These are phyloP conservation scores for Coniochaeta sp. DNA, from an alignment of 2,329 filamentous ascomycete genomes.

Conservation along the genomic window DNA sequence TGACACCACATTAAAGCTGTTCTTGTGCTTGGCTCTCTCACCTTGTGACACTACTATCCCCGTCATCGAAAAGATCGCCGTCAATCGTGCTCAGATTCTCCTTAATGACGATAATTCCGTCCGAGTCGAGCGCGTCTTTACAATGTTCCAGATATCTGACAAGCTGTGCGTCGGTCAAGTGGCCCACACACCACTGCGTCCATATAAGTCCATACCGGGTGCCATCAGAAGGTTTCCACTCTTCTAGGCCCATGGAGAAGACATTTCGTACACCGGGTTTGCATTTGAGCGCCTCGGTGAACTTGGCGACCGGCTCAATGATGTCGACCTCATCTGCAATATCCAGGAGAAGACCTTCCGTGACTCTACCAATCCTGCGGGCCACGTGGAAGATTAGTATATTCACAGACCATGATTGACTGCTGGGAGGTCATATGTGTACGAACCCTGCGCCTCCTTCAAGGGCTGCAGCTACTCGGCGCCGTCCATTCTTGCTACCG, in stretches of 20 bases:
- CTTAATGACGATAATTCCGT: slow-evolving; percentile 62
- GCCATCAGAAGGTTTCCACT: slow-evolving; percentile 47
- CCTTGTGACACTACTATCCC: slow-evolving; percentile 72
- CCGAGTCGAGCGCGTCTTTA: slow-evolving; percentile 28
- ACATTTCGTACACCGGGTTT: slow-evolving; percentile 51
- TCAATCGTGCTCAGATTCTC: slow-evolving; percentile 62
- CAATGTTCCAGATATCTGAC: slow-evolving; percentile 59
- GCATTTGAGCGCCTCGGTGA: slow-evolving; percentile 56
- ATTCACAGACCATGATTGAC: not conserved
- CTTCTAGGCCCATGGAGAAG: slow-evolving; percentile 66
- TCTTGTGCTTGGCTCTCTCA: slow-evolving; percentile 17
- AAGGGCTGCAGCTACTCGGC: slow-evolving; percentile 19
- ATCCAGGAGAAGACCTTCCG: slow-evolving; percentile 64
- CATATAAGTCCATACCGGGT: slow-evolving; percentile 71
- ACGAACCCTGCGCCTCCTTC: slow-evolving; percentile 35
- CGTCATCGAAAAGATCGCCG: slow-evolving; percentile 64
- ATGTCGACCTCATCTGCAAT: slow-evolving; percentile 69
- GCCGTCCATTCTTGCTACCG: slow-evolving; percentile 23
- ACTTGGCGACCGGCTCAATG: slow-evolving; percentile 77
- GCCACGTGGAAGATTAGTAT: not conserved
- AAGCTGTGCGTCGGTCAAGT: slow-evolving; percentile 70
- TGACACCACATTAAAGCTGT: no score
- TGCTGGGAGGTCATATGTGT: not conserved
- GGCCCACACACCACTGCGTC: slow-evolving; percentile 85
- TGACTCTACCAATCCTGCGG: slow-evolving; percentile 71